These are phyloP conservation scores for Mortierella polycephala DNA, from an alignment of 371 early-diverging fungal species.

Conservation along the genomic window DNA sequence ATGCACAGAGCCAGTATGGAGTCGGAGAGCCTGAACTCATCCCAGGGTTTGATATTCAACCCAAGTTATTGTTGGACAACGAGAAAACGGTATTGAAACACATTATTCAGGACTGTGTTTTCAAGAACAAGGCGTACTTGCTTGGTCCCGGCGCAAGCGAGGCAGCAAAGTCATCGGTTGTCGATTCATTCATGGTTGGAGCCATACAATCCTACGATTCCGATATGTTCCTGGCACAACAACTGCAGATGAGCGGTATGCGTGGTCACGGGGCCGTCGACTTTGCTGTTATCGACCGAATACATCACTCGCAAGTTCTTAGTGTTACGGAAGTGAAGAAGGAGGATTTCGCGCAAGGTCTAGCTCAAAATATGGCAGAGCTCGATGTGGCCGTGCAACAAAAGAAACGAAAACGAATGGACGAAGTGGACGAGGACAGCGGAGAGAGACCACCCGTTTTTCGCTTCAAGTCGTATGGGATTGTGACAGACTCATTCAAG, in stretches of 20 bases:
- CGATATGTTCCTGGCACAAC: slow-evolving; percentile 25
- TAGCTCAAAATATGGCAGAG: slow-evolving; percentile 21
- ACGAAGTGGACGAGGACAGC: slow-evolving; percentile 3
- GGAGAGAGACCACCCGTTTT: slow-evolving; percentile 15
- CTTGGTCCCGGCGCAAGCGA: slow-evolving; percentile 3
- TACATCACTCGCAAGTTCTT: slow-evolving; percentile 11
- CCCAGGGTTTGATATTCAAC: slow-evolving; percentile 11
- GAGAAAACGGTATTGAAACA: slow-evolving; percentile 12
- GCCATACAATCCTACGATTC: slow-evolving; percentile 3
- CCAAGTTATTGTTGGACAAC: neutral
- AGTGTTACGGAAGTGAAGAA: slow-evolving; percentile 14
- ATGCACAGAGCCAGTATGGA: slow-evolving; percentile 2
- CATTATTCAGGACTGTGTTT: slow-evolving; percentile 7
- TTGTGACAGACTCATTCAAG: slow-evolving; percentile 25
- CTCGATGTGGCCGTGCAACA: slow-evolving; percentile 35
- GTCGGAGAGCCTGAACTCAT: neutral
- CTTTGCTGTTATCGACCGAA: slow-evolving; percentile 20
- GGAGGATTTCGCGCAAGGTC: slow-evolving; percentile 9
- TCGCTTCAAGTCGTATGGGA: slow-evolving; percentile 20
- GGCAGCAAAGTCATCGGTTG: slow-evolving; percentile 7
- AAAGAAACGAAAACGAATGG: slow-evolving; percentile 16
- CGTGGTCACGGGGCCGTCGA: slow-evolving; percentile 21
- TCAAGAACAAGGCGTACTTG: slow-evolving; percentile 8
- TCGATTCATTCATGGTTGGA: slow-evolving; percentile 25
- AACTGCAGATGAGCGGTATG: slow-evolving; percentile 20